Evolutionary conservation across 1,139 yeast genomes (phyloP), one percentile per base, ranked within the genome.

Genomic region (Pichia cactophila): DNA sequence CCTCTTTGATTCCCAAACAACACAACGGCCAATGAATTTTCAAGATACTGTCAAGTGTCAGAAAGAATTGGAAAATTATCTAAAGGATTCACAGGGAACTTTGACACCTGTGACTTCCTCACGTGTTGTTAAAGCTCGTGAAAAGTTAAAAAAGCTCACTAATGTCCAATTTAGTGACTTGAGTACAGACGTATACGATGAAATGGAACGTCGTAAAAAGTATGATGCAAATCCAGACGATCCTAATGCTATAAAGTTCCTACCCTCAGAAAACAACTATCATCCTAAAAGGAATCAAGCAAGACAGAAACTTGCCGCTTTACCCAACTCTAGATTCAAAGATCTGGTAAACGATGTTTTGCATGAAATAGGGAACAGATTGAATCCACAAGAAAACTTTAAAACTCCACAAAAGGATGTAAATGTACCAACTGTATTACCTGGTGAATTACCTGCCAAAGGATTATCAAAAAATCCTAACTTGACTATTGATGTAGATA

Each of bases 241-340:
- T 42, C 47, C 54, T 6, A 81, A 86, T 5, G 7, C 39, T 11
- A 39, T 42, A 2, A 83, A 79, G 53, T 80, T 77, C 61, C 70
- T 87, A 52, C 73, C 81, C 46, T 90, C 95, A 5, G 78, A 77
- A 62, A 73, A 79, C n/a, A 70, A 75, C 4, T 88, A 88, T 68
- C 98, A 94, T 64, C 94, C 95, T 36, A 90, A 89, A 63, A 77
- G 98, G 61, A 94, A 94, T 65, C 96, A 89, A 66, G 98, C 98
- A 4, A 78, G 99, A 59, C 90, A 87, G 63, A 92, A 90, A 67
- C 75, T 94, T 57, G 86, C 97, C 2, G 80, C 88, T 42, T 75
- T 94, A 54, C 94, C 96, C 1, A 82, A 83, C 50, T 69, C 83
- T 11, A 70, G 97, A 53, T 92, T 92, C 68, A 83, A 83, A 61